phyloP scores from a whole-genome alignment of 441 rosid genomes.

The Dalechampia spathulata region DNA sequence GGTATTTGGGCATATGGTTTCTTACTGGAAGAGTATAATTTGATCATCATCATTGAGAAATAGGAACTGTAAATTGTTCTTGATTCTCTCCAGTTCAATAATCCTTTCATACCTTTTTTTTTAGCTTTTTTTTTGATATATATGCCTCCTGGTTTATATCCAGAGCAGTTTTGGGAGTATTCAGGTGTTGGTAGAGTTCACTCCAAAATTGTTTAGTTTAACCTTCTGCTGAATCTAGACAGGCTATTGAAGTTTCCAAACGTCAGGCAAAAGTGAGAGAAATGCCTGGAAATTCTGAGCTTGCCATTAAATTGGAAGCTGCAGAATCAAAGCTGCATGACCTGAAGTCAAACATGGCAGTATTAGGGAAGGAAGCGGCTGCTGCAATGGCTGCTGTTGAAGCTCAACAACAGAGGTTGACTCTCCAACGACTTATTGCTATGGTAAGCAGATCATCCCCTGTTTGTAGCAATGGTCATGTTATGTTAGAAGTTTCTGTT shows the following conservation, averaged over 20 bases:
- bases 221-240: slow-evolving; percentile 34
- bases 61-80: slow-evolving; percentile 1
- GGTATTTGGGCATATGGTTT: slow-evolving; percentile 32
- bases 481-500: not conserved
- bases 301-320: slow-evolving; percentile 62
- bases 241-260: slow-evolving; percentile 85
- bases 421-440: slow-evolving; percentile 81
- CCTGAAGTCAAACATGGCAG: slow-evolving; percentile 61
- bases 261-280: slow-evolving; percentile 77
- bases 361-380: slow-evolving; percentile 78
- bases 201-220: slow-evolving; percentile 12
- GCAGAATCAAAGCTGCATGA: slow-evolving; percentile 74
- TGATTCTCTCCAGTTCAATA: not conserved
- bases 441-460: no score
- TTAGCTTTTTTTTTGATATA: not conserved
- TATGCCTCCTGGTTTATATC: not conserved
- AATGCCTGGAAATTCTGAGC: slow-evolving; percentile 58
- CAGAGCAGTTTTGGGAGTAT: not conserved
- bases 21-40: not conserved
- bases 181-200: not conserved
- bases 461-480: not conserved
- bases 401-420: slow-evolving; percentile 86
- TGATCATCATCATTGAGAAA: not conserved
- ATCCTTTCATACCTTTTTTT: no score
- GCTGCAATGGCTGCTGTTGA: slow-evolving; percentile 88